These are phyloP conservation scores for Ocimum tenuiflorum DNA, from an alignment of 257 asterid genomes.

Conservation along the genomic window DNA sequence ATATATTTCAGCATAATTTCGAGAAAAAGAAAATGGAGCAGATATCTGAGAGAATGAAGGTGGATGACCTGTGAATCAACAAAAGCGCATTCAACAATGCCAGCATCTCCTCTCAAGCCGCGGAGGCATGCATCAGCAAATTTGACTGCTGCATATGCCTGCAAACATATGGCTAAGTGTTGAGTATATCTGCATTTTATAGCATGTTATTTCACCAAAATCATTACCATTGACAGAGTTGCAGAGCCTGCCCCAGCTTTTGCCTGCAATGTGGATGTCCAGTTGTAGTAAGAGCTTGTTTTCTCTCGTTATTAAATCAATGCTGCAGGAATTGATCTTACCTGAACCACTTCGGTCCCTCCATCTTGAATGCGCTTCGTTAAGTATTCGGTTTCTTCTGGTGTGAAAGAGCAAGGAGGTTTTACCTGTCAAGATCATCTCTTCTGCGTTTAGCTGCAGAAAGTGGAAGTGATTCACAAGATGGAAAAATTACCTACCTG, in stretches of 20 bases:
- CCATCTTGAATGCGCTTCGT: slow-evolving; percentile 91
- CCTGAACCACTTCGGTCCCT: slow-evolving; percentile 94
- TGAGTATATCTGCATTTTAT: no score
- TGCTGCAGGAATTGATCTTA: neutral
- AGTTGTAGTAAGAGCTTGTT: neutral
- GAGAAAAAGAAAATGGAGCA: no score
- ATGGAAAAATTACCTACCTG: slow-evolving; percentile 68
- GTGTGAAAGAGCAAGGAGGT: slow-evolving; percentile 73
- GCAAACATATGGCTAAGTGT: slow-evolving; percentile 10
- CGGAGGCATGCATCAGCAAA: slow-evolving; percentile 84
- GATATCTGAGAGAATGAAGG: neutral
- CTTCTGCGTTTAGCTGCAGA: neutral
- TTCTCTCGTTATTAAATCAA: neutral
- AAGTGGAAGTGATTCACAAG: neutral
- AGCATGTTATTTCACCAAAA: no score
- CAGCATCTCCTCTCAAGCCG: slow-evolving; percentile 78
- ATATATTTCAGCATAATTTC: neutral
- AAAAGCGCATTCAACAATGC: slow-evolving; percentile 66
- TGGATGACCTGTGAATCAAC: slow-evolving; percentile 60
- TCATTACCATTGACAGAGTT: slow-evolving; percentile 73
- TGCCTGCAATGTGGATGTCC: slow-evolving; percentile 43
- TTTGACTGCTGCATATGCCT: slow-evolving; percentile 93
- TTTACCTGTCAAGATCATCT: slow-evolving; percentile 42
- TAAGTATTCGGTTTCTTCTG: slow-evolving; percentile 69
- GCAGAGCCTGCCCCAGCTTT: slow-evolving; percentile 95